phyloP scores from a whole-genome alignment of 768 basidiomycete genomes.

The Bullera alba region DNA sequence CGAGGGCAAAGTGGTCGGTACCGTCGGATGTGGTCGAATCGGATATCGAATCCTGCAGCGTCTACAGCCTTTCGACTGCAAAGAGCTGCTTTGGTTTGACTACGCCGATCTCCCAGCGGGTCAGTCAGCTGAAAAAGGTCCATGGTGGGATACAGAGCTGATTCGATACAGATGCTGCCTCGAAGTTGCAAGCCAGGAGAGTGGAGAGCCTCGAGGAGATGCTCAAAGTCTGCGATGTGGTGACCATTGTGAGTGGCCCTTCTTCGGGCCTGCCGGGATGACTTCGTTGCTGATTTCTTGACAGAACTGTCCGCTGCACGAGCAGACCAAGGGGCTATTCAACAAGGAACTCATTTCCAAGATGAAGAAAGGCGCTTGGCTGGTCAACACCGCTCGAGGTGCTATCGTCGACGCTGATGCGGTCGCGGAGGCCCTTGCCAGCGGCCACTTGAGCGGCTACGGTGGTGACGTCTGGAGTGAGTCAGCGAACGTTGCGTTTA shows the following conservation, averaged over 20 bases:
- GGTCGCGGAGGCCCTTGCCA: slow-evolving; percentile 66
- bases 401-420: slow-evolving; percentile 82
- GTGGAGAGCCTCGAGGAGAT: slow-evolving; percentile 73
- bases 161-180: slow-evolving; percentile 52
- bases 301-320: slow-evolving; percentile 56
- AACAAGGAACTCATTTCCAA: slow-evolving; percentile 74
- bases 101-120: slow-evolving; percentile 63
- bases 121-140: slow-evolving; percentile 24
- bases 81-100: slow-evolving; percentile 85
- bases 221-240: slow-evolving; percentile 41
- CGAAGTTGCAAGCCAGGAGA: slow-evolving; percentile 55
- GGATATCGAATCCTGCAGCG: slow-evolving; percentile 69
- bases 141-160: background rate
- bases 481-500: background rate
- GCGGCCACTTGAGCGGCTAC: slow-evolving; percentile 63
- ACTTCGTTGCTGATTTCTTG: background rate
- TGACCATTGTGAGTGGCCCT: slow-evolving; percentile 37
- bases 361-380: slow-evolving; percentile 87
- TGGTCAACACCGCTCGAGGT: slow-evolving; percentile 88
- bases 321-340: slow-evolving; percentile 70
- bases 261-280: too few species aligned
- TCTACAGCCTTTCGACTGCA: slow-evolving; percentile 68
- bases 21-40: slow-evolving; percentile 71
- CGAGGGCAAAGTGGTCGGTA: slow-evolving; percentile 85
- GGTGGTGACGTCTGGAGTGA: slow-evolving; percentile 36